A percentile compares a stretch with the other conserved stretches of the same genome.
phyloP scores from a whole-genome alignment of 2,329 filamentous ascomycete genomes.

The Epichloe glyceriae region DNA sequence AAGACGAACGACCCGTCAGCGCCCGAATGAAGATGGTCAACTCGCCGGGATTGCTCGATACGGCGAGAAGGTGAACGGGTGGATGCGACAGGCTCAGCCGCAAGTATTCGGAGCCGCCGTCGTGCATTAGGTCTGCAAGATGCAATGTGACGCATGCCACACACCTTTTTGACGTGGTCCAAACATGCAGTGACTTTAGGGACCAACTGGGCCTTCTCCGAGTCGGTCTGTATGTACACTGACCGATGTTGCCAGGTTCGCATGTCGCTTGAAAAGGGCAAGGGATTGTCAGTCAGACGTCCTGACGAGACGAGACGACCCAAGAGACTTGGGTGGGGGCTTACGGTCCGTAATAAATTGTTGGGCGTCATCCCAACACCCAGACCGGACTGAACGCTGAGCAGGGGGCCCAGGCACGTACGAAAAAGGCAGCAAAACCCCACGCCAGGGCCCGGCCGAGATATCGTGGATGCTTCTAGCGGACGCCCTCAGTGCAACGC shows the following conservation, averaged over 20 bases:
- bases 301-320: neutral
- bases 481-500: neutral
- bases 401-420: neutral
- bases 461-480: neutral
- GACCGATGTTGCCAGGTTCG: neutral
- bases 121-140: neutral
- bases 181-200: neutral
- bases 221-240: neutral
- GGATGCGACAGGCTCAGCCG: neutral
- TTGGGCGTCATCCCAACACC: no score
- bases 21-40: no score
- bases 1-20: no score
- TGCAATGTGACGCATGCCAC: neutral
- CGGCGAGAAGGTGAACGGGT: no score
- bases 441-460: neutral
- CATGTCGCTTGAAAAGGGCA: neutral
- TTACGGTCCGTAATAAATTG: no score
- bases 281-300: no score
- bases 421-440: neutral
- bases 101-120: neutral
- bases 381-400: neutral
- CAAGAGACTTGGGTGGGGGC: neutral
- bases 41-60: no score
- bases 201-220: neutral
- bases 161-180: neutral